Evolutionary conservation across 2,329 filamentous ascomycete genomes (phyloP), one percentile per base, ranked within the genome.

Genomic region (Fusarium chlamydosporum): DNA sequence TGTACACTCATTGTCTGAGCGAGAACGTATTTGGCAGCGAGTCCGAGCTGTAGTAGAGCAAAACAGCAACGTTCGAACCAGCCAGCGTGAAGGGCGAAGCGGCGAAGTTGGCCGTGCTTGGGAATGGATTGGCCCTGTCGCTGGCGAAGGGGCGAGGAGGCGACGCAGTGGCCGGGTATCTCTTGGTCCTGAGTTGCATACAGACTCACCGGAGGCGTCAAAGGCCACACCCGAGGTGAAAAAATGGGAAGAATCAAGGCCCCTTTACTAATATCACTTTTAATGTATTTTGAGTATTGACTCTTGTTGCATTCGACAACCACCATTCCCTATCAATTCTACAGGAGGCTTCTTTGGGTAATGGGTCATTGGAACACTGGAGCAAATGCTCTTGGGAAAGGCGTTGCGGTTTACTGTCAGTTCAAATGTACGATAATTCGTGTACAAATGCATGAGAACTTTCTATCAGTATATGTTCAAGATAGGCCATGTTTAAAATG

Each of bases 11-110:
- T 85, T 94, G 20, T 84, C 85, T 10, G 88, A 94, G 72, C 86
- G 96, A 37, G 91, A 96, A 76, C 87, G 88, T 57, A 83, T 99
- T 51, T 99, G 96, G 96, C 86, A 89, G 68, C 88, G 89, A 50
- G 96, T 99, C 20, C 87, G 89, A 71, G 88, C 85, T 52, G 91
- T 98, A 53, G 94, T 99, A 1, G 96, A 99, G 80, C 90, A 90
- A 79, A 99, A 99, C 78, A 92, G 92, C 63, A 99, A 99, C 75
- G 91, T 99, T 16, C 87, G 96, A 41, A 92, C 87, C 0, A 83
- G 86, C 80, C 80, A 94, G 86, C 81, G 94, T 83, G 82, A 91
- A 86, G 80, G 90, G 46, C 81, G 84, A 54, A 90, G 85, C 71
- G 89, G 89, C 34, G 89, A 91, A 74, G 85, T 91, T 31, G 88